These are phyloP conservation scores for Talaromyces piceae DNA, from an alignment of 2,329 filamentous ascomycete genomes.

Conservation along the genomic window DNA sequence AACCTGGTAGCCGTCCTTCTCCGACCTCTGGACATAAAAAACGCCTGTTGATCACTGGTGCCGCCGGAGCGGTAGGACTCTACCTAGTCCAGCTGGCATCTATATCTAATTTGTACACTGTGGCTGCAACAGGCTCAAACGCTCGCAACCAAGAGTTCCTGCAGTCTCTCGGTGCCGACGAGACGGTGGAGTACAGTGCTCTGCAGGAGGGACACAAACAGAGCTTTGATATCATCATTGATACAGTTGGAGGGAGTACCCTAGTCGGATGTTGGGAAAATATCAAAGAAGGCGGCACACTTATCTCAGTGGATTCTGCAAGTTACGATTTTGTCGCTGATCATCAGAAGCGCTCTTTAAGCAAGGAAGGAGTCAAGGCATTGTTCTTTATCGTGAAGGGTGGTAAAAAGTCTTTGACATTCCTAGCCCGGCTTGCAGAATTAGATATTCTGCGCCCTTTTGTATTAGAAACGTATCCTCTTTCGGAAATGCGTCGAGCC, in stretches of 20 bases:
- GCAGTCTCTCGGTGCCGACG: constrained; percentile 29
- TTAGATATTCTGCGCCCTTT: constrained; percentile 14
- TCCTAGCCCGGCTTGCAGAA: constrained; percentile 9
- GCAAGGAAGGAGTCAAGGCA: constrained; percentile 15
- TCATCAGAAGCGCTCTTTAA: constrained; percentile 15
- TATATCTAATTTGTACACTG: constrained; percentile 22
- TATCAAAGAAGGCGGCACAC: constrained; percentile 13
- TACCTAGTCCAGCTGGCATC: constrained; percentile 34
- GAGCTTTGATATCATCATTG: constrained; percentile 20
- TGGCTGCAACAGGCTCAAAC: constrained; percentile 30
- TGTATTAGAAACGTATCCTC: constrained; percentile 15
- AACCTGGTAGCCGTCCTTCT: background rate
- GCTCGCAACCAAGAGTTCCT: constrained; percentile 28
- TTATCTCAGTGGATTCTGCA: constrained; percentile 23
- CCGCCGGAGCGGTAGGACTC: constrained; percentile 31
- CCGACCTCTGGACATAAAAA: constrained; percentile 20
- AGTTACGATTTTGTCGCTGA: constrained; percentile 22
- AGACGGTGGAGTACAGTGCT: constrained; percentile 30
- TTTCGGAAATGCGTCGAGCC: constrained; percentile 14
- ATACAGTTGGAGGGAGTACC: constrained; percentile 20
- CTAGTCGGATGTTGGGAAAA: constrained; percentile 17
- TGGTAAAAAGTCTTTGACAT: constrained; percentile 13
- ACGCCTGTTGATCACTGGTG: constrained; percentile 7
- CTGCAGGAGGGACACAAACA: constrained; percentile 5
- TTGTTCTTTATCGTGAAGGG: constrained; percentile 19